Base-by-base conservation (phyloP, 192 early-diverging fungal genomes). In the Coemansia sp. region DNA sequence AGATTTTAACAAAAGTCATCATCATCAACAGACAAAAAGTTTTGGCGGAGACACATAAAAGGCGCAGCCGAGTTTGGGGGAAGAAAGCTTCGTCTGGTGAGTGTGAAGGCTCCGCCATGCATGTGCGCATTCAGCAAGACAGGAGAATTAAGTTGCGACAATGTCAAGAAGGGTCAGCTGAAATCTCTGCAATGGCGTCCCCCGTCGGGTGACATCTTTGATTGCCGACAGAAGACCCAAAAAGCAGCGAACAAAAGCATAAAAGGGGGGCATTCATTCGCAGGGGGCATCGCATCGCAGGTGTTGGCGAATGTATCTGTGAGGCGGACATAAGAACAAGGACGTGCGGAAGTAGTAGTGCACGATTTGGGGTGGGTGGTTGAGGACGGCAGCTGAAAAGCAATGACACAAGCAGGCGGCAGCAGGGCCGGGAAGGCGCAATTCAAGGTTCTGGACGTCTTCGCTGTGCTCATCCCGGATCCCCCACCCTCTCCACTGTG, bases 391-490 rank as follows among this genome's bases (percentile, higher is more conserved):
- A 50, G 48, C 48, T 63, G 61, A 63, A 48, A 29, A 38, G 22
- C 36, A 20, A n/a, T 34, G 45, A 38, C 43, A 55, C 29, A 35
- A 36, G 43, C 46, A 34, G 62, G 45, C 45, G 25, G 32, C 32
- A 55, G 53, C 45, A 48, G 48, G 40, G 59, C 32, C n/a, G 48
- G 52, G 23, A 64, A 65, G 55, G 58, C 41, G 59, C 52, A 58
- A 71, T 78, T 78, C 76, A 73, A 61, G 49, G 76, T 78, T 78
- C 76, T 78, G 67, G 46, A 73, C 70, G 50, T 65, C 59, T 78
- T 78, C 76, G 64, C 71, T 78, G 67, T 62, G 55, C 55, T 57
- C n/a, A 17, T 57, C n/a, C 33, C 34, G 55, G 55, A 36, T 57
- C 55, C 34, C 32, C 17, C 29, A 29, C 8, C 19, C 34, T 14